Conservation (phyloP, 148 eudicot genomes). For the Rheum nobile region DNA sequence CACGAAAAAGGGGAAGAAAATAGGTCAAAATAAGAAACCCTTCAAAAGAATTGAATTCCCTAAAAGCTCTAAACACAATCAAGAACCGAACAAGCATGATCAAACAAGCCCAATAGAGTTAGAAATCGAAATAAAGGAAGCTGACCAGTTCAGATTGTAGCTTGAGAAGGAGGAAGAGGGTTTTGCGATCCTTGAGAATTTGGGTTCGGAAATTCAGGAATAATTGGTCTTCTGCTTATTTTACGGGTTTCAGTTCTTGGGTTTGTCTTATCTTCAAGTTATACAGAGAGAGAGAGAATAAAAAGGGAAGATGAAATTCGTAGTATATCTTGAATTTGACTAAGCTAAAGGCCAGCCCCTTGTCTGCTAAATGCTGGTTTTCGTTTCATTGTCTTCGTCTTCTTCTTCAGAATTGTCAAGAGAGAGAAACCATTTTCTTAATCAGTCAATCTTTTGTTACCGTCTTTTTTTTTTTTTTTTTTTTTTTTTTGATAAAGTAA, state of each 20-base stretch:
- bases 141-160: constrained; percentile 2
- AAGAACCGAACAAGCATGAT: background rate
- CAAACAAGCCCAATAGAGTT: background rate
- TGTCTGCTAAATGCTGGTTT: background rate
- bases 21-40: background rate
- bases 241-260: background rate
- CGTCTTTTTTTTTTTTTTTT: no score
- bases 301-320: background rate
- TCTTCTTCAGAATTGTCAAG: background rate
- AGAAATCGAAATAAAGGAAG: background rate
- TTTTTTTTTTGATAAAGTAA: no score
- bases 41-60: background rate
- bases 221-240: background rate
- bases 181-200: background rate
- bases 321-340: background rate
- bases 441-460: background rate
- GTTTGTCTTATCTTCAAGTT: background rate
- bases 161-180: background rate
- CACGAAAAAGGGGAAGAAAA: background rate
- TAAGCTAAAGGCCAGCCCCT: background rate
- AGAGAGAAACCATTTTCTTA: background rate
- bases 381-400: background rate
- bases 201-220: background rate
- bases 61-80: background rate
- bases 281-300: background rate